Evolutionary conservation across 495 filamentous ascomycete genomes (phyloP), one percentile per base, ranked within the genome.

Genomic region (Neurospora sp.): DNA sequence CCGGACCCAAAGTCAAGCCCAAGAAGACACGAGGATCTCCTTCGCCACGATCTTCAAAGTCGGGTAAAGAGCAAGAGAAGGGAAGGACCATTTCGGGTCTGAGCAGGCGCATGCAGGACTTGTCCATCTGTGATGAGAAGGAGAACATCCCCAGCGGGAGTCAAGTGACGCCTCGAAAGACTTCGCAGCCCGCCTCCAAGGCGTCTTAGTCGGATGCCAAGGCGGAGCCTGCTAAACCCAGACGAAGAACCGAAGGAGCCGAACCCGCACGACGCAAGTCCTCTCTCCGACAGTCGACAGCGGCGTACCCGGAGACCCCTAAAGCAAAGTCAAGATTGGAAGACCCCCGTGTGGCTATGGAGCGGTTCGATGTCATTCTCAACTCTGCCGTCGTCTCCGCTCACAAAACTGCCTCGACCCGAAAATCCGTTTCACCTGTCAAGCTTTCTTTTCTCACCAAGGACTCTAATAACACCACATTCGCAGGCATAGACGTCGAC

Each of bases 401-500:
- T 23, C 75, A 71, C 20, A 66, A 35, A 18, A 14, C 14, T 39
- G 54, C 39, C 11, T 81, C 79, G 14, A 76, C 77, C 1, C 49
- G 73, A 72, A 79, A 76, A 70, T 77, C 81, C 38, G 76, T 71
- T 62, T 86, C 85, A 77, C 83, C 85, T 69, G 8, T 46, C 44
- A 72, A 72, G 42, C 73, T 69, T 41, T 62, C 70, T 8, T 96
- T 87, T 84, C 86, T 97, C 76, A 91, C 86, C 49, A 94, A 92
- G 83, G 84, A 89, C 81, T 92, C 93, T 85, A 89, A 90, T 82
- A 79, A 86, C 75, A 82, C 77, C 73, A 84, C 80, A 72, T 87
- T 82, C 78, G 80, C 86, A 90, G 92, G 88, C 72, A 94, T 89
- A 87, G 92, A 97, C 80, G 88, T 90, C 72, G 89, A 92, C 71